phyloP scores from a whole-genome alignment of 495 filamentous ascomycete species.

The Aspergillus kassunensis region DNA sequence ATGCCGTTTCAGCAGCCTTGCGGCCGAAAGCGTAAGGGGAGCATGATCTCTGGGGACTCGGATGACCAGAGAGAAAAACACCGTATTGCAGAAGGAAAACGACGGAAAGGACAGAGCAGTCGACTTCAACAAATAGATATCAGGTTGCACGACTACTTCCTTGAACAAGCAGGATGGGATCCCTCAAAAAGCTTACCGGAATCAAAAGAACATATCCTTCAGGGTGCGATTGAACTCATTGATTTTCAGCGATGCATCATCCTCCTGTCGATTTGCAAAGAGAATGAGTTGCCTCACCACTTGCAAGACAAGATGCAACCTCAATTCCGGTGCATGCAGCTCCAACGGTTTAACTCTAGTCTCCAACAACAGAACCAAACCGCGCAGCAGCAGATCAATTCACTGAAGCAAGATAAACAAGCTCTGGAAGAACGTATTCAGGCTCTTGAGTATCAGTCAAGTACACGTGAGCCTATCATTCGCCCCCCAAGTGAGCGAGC shows the following conservation, averaged over 20 bases:
- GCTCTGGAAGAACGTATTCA: slow-evolving; percentile 36
- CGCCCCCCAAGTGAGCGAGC: slow-evolving; percentile 38
- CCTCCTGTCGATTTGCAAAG: slow-evolving; percentile 36
- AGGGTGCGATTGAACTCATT: slow-evolving; percentile 41
- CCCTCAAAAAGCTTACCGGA: slow-evolving; percentile 42
- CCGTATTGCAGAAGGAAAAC: slow-evolving; percentile 44
- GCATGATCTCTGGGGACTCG: slow-evolving; percentile 29
- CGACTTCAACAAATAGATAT: slow-evolving; percentile 40
- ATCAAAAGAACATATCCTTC: slow-evolving; percentile 47
- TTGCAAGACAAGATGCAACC: slow-evolving; percentile 42
- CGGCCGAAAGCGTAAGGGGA: slow-evolving; percentile 46
- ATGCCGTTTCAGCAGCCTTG: slow-evolving; percentile 44
- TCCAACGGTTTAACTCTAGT: slow-evolving; percentile 34
- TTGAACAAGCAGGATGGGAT: slow-evolving; percentile 45
- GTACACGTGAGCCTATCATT: slow-evolving; percentile 42
- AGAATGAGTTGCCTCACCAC: slow-evolving; percentile 37
- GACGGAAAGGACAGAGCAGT: slow-evolving; percentile 44
- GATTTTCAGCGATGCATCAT: slow-evolving; percentile 44
- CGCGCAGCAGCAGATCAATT: slow-evolving; percentile 34
- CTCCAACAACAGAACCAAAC: slow-evolving; percentile 42
- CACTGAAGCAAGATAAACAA: slow-evolving; percentile 40
- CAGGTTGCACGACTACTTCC: slow-evolving; percentile 41
- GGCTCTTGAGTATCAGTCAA: slow-evolving; percentile 40
- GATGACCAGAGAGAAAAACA: slow-evolving; percentile 47
- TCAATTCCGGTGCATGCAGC: slow-evolving; percentile 42